Percentiles rank a stretch among this genome's conserved stretches.
phyloP scores from a whole-genome alignment of 1,284 basidiomycete species.

The Melampsora abietis-canadensis region DNA sequence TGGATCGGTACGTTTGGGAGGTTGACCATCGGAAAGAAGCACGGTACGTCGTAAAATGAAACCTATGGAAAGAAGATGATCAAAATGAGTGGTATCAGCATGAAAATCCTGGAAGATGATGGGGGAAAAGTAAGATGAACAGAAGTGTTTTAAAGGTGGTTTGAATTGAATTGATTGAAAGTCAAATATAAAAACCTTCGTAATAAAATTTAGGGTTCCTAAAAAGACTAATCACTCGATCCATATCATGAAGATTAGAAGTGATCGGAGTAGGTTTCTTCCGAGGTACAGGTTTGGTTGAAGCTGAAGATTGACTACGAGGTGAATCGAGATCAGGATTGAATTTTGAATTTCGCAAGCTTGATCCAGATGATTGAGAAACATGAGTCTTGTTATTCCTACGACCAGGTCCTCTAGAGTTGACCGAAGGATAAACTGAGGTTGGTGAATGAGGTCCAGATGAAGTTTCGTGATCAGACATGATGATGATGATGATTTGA shows the following conservation, averaged over 20 bases:
- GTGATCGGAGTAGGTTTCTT: constrained; percentile 8
- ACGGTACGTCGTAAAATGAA: constrained; percentile 22
- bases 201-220: constrained; percentile 30
- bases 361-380: neutral
- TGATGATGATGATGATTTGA: neutral
- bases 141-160: neutral
- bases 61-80: constrained; percentile 2
- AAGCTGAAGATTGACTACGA: neutral
- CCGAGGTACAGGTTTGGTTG: neutral
- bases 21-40: constrained; percentile 23
- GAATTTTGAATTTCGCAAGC: neutral
- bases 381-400: neutral
- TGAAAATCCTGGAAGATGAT: neutral
- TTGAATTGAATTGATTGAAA: neutral
- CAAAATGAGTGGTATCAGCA: neutral
- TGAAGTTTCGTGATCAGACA: neutral
- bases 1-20: constrained; percentile 20
- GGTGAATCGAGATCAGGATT: neutral
- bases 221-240: constrained; percentile 15
- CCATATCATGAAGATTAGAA: constrained; percentile 15
- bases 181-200: neutral
- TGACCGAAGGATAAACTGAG: neutral
- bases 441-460: neutral
- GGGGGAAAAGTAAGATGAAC: neutral
- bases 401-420: constrained; percentile 3